Evolutionary conservation across 805 yeast genomes (phyloP).

Genomic region (Nakazawaea sp.): DNA sequence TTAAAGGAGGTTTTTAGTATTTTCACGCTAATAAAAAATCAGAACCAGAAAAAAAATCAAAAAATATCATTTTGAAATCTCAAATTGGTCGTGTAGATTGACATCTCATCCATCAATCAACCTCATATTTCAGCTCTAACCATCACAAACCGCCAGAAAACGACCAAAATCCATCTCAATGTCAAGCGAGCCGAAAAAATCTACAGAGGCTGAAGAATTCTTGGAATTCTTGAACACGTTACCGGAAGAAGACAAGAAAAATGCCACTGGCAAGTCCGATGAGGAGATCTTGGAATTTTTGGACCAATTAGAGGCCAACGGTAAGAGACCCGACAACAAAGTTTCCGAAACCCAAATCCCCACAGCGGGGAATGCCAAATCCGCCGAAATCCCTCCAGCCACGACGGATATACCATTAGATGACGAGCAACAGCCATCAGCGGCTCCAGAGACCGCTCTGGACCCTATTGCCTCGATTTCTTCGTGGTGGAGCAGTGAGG

Average conservation of each 20-base stretch:
- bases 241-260: slow-evolving; percentile 45
- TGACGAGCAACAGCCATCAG: not conserved
- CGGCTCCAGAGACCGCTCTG: not conserved
- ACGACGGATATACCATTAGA: not conserved
- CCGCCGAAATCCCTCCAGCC: slow-evolving; percentile 6
- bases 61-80: too few species aligned
- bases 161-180: slow-evolving; percentile 6
- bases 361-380: not conserved
- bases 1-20: too few species aligned
- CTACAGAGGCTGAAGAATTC: slow-evolving; percentile 64
- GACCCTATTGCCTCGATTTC: slow-evolving; percentile 65
- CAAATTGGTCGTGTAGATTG: too few species aligned
- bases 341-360: not conserved
- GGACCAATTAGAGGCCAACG: slow-evolving; percentile 64
- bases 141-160: not conserved
- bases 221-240: slow-evolving; percentile 74
- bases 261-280: slow-evolving; percentile 30
- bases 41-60: too few species aligned
- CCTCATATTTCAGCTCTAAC: too few species aligned
- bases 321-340: slow-evolving; percentile 17
- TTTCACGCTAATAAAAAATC: too few species aligned
- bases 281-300: slow-evolving; percentile 49
- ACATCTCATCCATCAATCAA: too few species aligned
- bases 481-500: slow-evolving; percentile 71
- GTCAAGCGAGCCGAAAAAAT: slow-evolving; percentile 18